Base-by-base conservation (phyloP, 23 red algal species). In the Gracilariopsis chorda region DNA sequence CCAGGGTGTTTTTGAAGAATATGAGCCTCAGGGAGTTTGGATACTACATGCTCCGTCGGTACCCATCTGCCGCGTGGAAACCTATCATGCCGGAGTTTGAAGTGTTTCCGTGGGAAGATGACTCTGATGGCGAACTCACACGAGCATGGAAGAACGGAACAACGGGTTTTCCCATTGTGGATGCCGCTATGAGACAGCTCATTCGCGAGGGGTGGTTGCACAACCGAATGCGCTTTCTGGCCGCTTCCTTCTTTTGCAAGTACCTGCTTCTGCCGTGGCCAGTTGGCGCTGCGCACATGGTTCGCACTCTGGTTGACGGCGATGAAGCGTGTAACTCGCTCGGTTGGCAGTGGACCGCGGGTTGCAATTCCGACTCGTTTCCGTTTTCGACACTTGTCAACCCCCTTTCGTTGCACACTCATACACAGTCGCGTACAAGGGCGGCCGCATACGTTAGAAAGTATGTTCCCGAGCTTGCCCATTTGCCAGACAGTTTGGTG, bases 141-240 rank as follows among this genome's bases (percentile, higher is more conserved):
- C 46, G 80, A 4, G 74, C 77, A 68, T 94, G 91, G 91, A 48
- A 77, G 57, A 64, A 12, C 20, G 96, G 96, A 11, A 91, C 73
- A 5, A 98, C 96, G 4, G 96, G 96, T 21, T 98, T 94, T 86
- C 96, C 96, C 23, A 88, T 98, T 49, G 91, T 98, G n/a, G 96
- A 98, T 61, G 96, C 96, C 21, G 96, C 96, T 14, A 98, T 98
- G 90, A 88, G 96, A 11, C 92, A 98, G 83, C 77, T 98, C 24
- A 41, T 67, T 2, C 47, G 56, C 10, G 94, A 92, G 28, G 96
- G 96, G 17, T 98, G 96, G 96, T 52, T 98, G 43, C 96, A 98
- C 81, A 92, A 95, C 69, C 75, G 76, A 1, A 90, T 98, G 53
- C 89, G 96, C 19, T 95, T 94, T 57, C 93, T 98, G 19, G 61